Conservation (phyloP, 2,329 filamentous ascomycete species). For the Pyrenochaeta sp. region DNA sequence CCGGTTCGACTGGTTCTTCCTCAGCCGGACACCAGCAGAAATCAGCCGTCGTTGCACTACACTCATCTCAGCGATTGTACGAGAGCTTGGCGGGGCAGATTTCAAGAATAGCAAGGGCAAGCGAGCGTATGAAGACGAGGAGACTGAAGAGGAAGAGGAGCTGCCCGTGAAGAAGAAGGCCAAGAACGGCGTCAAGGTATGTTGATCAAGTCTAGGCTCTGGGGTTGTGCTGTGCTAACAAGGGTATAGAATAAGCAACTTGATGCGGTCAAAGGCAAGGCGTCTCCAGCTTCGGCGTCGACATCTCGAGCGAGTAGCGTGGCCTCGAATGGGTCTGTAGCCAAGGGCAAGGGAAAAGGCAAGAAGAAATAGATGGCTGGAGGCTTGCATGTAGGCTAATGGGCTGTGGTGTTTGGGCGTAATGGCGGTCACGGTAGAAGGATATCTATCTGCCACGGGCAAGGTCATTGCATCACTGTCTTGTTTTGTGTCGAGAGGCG, state of each 20-base stretch:
- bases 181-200: conserved; percentile 87
- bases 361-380: conserved; percentile 58
- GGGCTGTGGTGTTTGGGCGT: conserved; percentile 21
- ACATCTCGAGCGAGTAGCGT: conserved; percentile 90
- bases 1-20: conserved; percentile 99
- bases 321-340: conserved; percentile 71
- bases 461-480: neutral
- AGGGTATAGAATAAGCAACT: conserved; percentile 83
- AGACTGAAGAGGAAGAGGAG: conserved; percentile 76
- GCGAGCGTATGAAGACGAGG: conserved; percentile 80
- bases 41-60: conserved; percentile 93
- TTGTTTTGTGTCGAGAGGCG: neutral
- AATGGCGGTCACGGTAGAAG: neutral
- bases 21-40: conserved; percentile 91
- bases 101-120: conserved; percentile 70
- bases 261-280: conserved; percentile 81
- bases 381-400: neutral
- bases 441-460: neutral
- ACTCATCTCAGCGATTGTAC: conserved; percentile 89
- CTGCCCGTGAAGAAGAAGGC: conserved; percentile 94
- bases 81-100: conserved; percentile 81
- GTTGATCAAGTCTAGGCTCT: conserved; percentile 35
- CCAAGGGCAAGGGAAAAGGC: conserved; percentile 57
- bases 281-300: conserved; percentile 76
- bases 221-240: conserved; percentile 15